Base-by-base conservation (phyloP, 1,139 yeast genomes). In the Geotrichum reessii region DNA sequence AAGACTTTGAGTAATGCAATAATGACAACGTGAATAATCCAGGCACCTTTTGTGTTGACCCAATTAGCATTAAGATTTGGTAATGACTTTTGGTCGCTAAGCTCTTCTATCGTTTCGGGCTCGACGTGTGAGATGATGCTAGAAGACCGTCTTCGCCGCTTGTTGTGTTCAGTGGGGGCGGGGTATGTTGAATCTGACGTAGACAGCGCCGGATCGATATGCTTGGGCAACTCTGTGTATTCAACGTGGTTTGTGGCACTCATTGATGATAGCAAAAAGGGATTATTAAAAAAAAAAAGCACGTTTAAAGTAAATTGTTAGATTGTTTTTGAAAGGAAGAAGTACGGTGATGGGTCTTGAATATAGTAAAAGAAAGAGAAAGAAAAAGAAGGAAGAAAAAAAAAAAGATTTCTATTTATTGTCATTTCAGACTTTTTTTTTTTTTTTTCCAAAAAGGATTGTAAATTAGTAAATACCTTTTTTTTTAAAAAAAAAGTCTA, bases 21-120 rank as follows among this genome's bases (percentile, higher is more conserved):
- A 54, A 93, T 80, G 37, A 92, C 96, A 60, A 92, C 78, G 73
- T 93, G 99, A 60, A 93, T 86, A 33, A 86, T 77, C 99, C 99
- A 93, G 0, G 98, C 98, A 40, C 80, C 96, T 68, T 93, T 91
- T 68, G 85, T 87, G 71, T 91, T 89, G 48, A 93, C 97, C 99
- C 99, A 93, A 65, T 86, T 85, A 52, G 97, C 97, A 72, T 93
- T 93, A 73, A 90, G 81, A 71, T 93, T 93, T 24, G 96, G 93
- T 65, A 86, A 83, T 58, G 92, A 80, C 58, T 88, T 86, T 74
- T 93, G 98, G 73, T 93, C 99, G 67, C 87, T 89, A 70, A 86
- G 90, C 56, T 93, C 95, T 67, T 92, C 98, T 67, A 88, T 82
- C 17, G 92, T 86, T 69, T 93, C 98, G 24, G 96, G 96, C 70